Percentiles rank a stretch among this genome's conserved stretches.
phyloP scores from a whole-genome alignment of 352 stramenopile species.

The Aphanomyces cochlioides region DNA sequence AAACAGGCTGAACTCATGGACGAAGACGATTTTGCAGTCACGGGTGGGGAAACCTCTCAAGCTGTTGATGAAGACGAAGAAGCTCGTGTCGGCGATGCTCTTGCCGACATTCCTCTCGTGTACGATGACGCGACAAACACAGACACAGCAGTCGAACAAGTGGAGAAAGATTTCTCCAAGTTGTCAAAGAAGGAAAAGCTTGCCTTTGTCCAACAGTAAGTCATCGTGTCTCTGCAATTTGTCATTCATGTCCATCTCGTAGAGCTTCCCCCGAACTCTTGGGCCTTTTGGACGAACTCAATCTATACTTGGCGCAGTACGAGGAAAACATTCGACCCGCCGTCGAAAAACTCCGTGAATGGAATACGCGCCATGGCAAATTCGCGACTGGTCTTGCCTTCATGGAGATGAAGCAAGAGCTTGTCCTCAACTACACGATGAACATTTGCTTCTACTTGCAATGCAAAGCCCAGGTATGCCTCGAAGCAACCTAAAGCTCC shows the following conservation, averaged over 20 bases:
- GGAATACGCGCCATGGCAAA: slow-evolving; percentile 41
- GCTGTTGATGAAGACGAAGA: slow-evolving; percentile 64
- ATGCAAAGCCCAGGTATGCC: slow-evolving; percentile 48
- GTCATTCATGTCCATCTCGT: background rate
- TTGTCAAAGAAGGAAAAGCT: slow-evolving; percentile 85
- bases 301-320: slow-evolving; percentile 60
- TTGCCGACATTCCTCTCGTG: slow-evolving; percentile 70
- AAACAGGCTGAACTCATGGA: slow-evolving; percentile 84
- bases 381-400: slow-evolving; percentile 69
- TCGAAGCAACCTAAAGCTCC: background rate
- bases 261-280: slow-evolving; percentile 69
- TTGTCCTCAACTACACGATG: slow-evolving; percentile 78
- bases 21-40: slow-evolving; percentile 82
- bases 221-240: slow-evolving; percentile 9
- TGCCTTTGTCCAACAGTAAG: slow-evolving; percentile 80
- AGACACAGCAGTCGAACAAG: slow-evolving; percentile 45
- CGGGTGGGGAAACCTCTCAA: slow-evolving; percentile 36
- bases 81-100: slow-evolving; percentile 57
- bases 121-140: slow-evolving; percentile 38
- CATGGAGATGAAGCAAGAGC: slow-evolving; percentile 71
- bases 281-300: slow-evolving; percentile 61
- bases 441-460: slow-evolving; percentile 88
- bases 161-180: slow-evolving; percentile 81
- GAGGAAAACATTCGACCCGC: slow-evolving; percentile 61
- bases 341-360: slow-evolving; percentile 66